Evolutionary conservation across 805 yeast genomes (phyloP).

Genomic region (Saturnispora saitoi): DNA sequence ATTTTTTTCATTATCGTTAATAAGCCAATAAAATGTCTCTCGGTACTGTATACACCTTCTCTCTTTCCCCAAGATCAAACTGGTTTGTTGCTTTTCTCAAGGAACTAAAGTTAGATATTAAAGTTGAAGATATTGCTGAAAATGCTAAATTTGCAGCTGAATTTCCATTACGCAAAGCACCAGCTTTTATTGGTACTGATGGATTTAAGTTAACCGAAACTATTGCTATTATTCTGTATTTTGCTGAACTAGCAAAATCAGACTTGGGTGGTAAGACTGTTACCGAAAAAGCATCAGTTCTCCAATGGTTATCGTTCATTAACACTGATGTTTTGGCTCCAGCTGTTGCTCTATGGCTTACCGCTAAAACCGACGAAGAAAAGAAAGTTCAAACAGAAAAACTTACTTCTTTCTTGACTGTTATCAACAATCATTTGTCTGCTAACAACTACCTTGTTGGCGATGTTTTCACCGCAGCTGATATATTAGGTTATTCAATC

Average conservation of each 20-base stretch:
- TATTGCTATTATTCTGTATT: slow-evolving; percentile 49
- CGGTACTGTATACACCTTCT: slow-evolving; percentile 14
- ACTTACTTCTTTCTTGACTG: neutral
- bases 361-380: slow-evolving; percentile 9
- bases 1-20: too few relatives aligned
- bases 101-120: slow-evolving; percentile 47
- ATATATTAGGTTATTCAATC: neutral
- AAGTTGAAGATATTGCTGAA: slow-evolving; percentile 30
- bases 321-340: slow-evolving; percentile 41
- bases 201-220: slow-evolving; percentile 61
- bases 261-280: slow-evolving; percentile 51
- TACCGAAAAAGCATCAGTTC: slow-evolving; percentile 50
- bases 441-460: slow-evolving; percentile 4
- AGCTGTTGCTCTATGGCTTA: neutral
- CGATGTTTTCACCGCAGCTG: slow-evolving; percentile 8
- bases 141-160: slow-evolving; percentile 35
- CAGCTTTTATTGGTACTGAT: slow-evolving; percentile 56
- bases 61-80: slow-evolving; percentile 28
- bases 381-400: neutral
- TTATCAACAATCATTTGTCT: slow-evolving; percentile 7
- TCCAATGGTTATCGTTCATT: slow-evolving; percentile 69
- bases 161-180: slow-evolving; percentile 58
- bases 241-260: slow-evolving; percentile 25
- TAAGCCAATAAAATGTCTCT: slow-evolving; percentile 7
- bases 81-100: slow-evolving; percentile 42